phyloP scores from a whole-genome alignment of 2,329 filamentous ascomycete species.

The Arachnopeziza araneosa region DNA sequence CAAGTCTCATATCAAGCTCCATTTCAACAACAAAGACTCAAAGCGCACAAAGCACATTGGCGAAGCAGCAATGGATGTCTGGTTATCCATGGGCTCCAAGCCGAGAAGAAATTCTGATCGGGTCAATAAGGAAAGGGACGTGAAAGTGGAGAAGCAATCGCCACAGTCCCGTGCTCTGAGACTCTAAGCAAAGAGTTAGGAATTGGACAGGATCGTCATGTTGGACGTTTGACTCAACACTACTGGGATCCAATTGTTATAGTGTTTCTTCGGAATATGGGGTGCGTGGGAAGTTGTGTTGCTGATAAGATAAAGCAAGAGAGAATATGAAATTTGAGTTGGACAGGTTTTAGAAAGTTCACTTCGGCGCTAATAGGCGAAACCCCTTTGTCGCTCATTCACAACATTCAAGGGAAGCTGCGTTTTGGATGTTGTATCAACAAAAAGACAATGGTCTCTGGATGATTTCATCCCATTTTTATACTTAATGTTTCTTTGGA shows the following conservation, averaged over 20 bases:
- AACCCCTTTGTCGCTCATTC: background rate
- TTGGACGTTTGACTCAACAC: background rate
- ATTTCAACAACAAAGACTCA: constrained; percentile 4
- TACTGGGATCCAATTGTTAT: too few relatives aligned
- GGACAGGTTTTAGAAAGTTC: background rate
- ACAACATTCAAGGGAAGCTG: background rate
- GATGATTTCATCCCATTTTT: background rate
- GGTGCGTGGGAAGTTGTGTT: too few relatives aligned
- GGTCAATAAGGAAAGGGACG: background rate
- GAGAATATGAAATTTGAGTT: background rate
- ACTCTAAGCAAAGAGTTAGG: background rate
- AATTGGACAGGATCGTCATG: background rate
- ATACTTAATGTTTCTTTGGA: background rate
- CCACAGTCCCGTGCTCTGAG: background rate
- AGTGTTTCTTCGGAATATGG: too few relatives aligned
- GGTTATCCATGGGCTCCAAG: background rate
- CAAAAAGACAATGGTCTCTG: background rate
- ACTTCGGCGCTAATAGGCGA: background rate
- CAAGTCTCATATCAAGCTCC: constrained; percentile 18
- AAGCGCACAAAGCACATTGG: background rate
- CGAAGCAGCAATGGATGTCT: background rate
- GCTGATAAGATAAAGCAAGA: background rate
- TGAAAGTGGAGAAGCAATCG: background rate
- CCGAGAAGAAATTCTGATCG: background rate
- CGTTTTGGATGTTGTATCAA: background rate